phyloP scores from a whole-genome alignment of 2,329 filamentous ascomycete species.

The Aureobasidium sp. region DNA sequence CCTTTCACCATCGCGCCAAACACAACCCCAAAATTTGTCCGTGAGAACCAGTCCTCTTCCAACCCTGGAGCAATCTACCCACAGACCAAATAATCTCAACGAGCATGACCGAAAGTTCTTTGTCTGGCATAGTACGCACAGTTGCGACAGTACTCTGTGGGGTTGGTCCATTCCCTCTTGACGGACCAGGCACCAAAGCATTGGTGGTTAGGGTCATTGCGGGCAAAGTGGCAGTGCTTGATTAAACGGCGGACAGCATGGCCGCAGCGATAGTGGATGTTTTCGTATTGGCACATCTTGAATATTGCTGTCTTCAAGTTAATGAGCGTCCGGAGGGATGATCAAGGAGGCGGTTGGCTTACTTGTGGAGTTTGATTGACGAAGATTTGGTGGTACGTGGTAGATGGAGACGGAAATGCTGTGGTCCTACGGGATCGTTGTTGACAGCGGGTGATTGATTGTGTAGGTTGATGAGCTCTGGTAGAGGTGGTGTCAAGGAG shows the following conservation, averaged over 20 bases:
- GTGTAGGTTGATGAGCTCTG: neutral
- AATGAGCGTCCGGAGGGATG: neutral
- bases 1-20: neutral
- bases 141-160: conserved; percentile 46
- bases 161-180: conserved; percentile 51
- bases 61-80: neutral
- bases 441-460: neutral
- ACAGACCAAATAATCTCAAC: neutral
- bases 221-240: conserved; percentile 67
- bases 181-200: conserved; percentile 63
- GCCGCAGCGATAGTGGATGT: conserved; percentile 58
- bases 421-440: conserved; percentile 1
- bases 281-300: conserved; percentile 64
- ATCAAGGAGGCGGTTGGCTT: neutral
- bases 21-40: neutral
- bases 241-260: conserved; percentile 55
- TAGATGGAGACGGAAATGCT: neutral
- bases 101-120: neutral
- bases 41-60: neutral
- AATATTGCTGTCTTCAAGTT: neutral
- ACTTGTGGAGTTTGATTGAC: neutral
- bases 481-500: neutral
- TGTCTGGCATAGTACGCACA: conserved; percentile 19
- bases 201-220: conserved; percentile 63
- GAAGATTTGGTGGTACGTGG: neutral